These are phyloP conservation scores for Rhodotorula diobovata DNA, from an alignment of 768 basidiomycete genomes.

Conservation along the genomic window DNA sequence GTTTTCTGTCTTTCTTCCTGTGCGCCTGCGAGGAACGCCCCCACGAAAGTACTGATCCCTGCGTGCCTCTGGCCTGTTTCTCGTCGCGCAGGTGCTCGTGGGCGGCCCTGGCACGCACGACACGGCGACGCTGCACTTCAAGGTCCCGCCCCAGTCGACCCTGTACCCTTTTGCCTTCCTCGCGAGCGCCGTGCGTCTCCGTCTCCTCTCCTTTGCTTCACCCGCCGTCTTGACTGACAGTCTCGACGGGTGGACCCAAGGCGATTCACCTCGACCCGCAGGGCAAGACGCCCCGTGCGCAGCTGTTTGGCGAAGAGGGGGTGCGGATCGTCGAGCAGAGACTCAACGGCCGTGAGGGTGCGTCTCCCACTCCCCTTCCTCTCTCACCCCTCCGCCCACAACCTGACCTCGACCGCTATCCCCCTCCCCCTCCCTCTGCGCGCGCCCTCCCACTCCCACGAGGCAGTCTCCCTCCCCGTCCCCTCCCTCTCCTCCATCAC, in stretches of 20 bases:
- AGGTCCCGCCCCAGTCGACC: conserved; percentile 5
- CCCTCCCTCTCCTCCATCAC: background rate
- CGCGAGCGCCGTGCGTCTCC: conserved; percentile 1
- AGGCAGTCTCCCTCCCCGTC: background rate
- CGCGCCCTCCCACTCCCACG: no score
- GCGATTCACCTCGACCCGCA: conserved; percentile 14
- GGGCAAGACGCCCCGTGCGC: conserved; percentile 12
- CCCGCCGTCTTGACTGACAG: background rate
- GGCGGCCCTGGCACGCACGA: background rate
- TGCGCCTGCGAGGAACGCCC: no score
- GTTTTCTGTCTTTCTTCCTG: background rate
- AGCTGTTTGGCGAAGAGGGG: conserved; percentile 18
- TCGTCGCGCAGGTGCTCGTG: background rate
- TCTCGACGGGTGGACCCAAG: background rate
- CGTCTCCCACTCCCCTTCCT: background rate
- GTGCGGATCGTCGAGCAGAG: background rate
- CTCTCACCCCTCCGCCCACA: no score
- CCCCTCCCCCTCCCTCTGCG: no score
- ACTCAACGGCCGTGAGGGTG: conserved; percentile 10
- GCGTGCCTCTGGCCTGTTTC: no score
- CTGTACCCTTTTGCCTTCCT: conserved; percentile 23
- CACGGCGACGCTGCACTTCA: background rate
- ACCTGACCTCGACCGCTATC: no score
- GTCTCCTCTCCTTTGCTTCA: background rate
- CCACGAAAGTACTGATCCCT: no score